Base-by-base conservation (phyloP, 306 rosid genomes). In the Cotoneaster glaucophyllus region DNA sequence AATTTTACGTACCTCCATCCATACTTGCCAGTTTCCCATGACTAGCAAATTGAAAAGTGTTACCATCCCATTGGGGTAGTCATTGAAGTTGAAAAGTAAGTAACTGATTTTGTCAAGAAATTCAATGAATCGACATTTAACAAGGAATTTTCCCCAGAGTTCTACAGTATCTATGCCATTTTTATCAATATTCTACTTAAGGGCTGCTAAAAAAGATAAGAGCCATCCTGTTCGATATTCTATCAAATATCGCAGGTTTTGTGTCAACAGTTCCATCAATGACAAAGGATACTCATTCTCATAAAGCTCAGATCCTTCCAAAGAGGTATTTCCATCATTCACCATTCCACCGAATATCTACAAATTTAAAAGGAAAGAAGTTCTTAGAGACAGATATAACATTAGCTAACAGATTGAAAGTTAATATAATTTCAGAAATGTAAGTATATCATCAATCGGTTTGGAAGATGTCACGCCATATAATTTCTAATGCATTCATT, bases 11-110 rank as follows among this genome's bases (percentile, higher is more conserved):
- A 95, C 99, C 97, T 89, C 87, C 92, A 90, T 88, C 92, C 96
- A 87, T 56, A 19, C 43, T 4, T 88, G 91, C 97, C 99, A 95
- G 74, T 88, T 83, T 73, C 89, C 97, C 85, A 82, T 74, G 87
- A 95, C 99, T 14, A 95, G 80, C 82, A 92, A 86, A 87, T 95
- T 95, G 93, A 92, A 95, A 71, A 95, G 97, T 63, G 99, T 89
- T 91, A 95, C 99, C 97, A 95, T 92, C 71, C 99, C 99, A 81
- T 90, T 95, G 7, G 99, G 97, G 73, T 86, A 95, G 77, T 95
- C 99, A 73, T 95, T 95, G 79, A 95, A 95, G 84, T 95, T 95
- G 80, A 92, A 92, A 80, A 95, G 86, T 75, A 90, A 74, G 85
- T 92, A 95, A 87, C 99, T 95, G 81, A 71, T 84, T 74, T 44